Base-by-base conservation (phyloP, 1,139 yeast genomes). In the Suhomyces taliae region DNA sequence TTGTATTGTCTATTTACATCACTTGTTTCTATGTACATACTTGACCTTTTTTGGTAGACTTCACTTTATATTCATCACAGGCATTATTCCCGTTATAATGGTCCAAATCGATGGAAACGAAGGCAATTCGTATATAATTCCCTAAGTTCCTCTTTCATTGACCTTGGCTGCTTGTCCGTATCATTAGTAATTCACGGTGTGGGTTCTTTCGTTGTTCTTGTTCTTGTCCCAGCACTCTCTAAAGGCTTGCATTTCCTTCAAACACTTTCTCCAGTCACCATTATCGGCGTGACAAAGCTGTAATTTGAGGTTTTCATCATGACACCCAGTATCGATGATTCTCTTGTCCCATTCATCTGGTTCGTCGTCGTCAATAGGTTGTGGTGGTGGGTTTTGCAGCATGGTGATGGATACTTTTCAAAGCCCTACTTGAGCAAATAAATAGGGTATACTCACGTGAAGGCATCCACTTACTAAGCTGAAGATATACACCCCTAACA, bases 201-300 rank as follows among this genome's bases (percentile, higher is more conserved):
- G 60, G 0, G 85, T 81, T 36, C 91, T 66, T 45, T 70, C 69
- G 61, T 83, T 74, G 59, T 86, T 86, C 49, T 76, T 73, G 61
- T 82, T 75, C 14, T 52, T 64, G 8, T 67, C 79, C 95, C 95
- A 86, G 65, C 95, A 86, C 56, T 78, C 72, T 44, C 79, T 74
- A 60, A 86, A 85, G 1, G 80, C 87, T 39, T 74, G 72, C 87
- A 86, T 82, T 71, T 87, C 91, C 31, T 70, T 66, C 2, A 78
- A 55, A 55, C 95, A 87, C 60, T 82, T 69, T 52, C 95, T 69
- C 95, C 95, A 87, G 62, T 87, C 95, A 4, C 85, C 84, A 0
- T 82, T 85, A 53, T 87, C 93, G 7, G 91, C 90, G 60, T 85
- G 91, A 53, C 95, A 87, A 31, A 87, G 64, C 54, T 83, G 90